Base-by-base conservation (phyloP, 441 rosid genomes). In the Populus hybrid region DNA sequence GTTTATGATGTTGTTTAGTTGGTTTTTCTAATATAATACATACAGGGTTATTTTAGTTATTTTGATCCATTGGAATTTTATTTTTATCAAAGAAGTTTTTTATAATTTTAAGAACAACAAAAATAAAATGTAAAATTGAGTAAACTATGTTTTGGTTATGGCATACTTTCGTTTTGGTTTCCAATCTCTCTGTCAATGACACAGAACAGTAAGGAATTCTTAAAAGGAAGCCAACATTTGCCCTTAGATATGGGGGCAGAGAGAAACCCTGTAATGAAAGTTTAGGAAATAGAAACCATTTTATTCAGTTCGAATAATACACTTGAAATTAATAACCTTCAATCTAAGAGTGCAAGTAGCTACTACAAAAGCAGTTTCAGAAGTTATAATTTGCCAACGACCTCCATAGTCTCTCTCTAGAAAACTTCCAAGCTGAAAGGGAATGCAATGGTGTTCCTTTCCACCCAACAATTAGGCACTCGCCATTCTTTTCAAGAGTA, bases 351-450 rank as follows among this genome's bases (percentile, higher is more conserved):
- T 34, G 4, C 4, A 30, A 1, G 26, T 59, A 1, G 57, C 57
- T 1, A 38, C 5, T 12, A 28, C 8, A 30, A 1, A 30, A 30
- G 67, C 26, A 73, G 1, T 5, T 64, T 81, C 53, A 69, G 79
- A 74, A 70, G 61, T 78, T 81, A 38, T 71, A 59, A 68, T 71
- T 78, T 46, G 36, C 57, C 4, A 26, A 35, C 1, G 73, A 35
- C 70, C 83, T 77, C 36, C 81, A 77, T 11, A n/a, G 8, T 76
- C 77, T 76, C 3, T 77, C 76, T 71, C 80, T 78, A 1, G 73
- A 68, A 74, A 88, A 87, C 81, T 85, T 90, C 90, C 90, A 90
- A 30, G 80, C 90, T 4, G 93, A 88, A 63, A 90, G 71, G 0
- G 93, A 88, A 73, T 69, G 71, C 64, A 90, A 28, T 21, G 92